These are phyloP conservation scores for Zasmidium angulare DNA, from an alignment of 2,329 filamentous ascomycete species.

Conservation along the genomic window DNA sequence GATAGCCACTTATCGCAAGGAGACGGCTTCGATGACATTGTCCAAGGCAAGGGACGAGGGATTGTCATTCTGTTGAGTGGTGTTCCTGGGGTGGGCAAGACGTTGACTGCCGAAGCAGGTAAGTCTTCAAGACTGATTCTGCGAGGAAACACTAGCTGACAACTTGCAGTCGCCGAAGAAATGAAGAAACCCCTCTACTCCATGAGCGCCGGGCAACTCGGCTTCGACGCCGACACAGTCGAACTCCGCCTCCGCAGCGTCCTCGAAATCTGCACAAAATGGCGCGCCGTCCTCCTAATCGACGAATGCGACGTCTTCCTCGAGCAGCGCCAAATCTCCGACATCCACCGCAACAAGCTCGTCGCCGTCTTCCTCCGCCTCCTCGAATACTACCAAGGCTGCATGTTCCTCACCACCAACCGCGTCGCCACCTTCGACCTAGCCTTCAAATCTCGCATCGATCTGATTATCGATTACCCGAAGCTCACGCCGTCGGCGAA, in stretches of 20 bases:
- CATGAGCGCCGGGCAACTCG: constrained; percentile 22
- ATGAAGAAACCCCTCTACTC: constrained; percentile 44
- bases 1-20: constrained; percentile 15
- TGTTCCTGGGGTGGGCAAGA: constrained; percentile 39
- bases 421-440: constrained; percentile 37
- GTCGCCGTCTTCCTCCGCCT: constrained; percentile 41
- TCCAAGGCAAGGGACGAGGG: constrained; percentile 36
- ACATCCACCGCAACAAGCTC: constrained; percentile 36
- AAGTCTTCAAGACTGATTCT: too few relatives aligned
- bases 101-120: constrained; percentile 24
- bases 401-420: constrained; percentile 39
- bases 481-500: constrained; percentile 28
- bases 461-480: constrained; percentile 35
- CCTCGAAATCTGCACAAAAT: constrained; percentile 51
- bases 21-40: constrained; percentile 31
- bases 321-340: constrained; percentile 45
- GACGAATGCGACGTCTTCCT: constrained; percentile 64
- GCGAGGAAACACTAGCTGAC: not conserved
- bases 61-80: constrained; percentile 39
- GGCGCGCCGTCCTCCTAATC: constrained; percentile 55
- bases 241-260: constrained; percentile 17
- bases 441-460: constrained; percentile 36
- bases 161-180: constrained; percentile 28
- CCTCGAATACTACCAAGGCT: constrained; percentile 37
- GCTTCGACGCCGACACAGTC: constrained; percentile 13